phyloP scores from a whole-genome alignment of 192 early-diverging fungal species.

The Tieghemiomyces parasiticus region DNA sequence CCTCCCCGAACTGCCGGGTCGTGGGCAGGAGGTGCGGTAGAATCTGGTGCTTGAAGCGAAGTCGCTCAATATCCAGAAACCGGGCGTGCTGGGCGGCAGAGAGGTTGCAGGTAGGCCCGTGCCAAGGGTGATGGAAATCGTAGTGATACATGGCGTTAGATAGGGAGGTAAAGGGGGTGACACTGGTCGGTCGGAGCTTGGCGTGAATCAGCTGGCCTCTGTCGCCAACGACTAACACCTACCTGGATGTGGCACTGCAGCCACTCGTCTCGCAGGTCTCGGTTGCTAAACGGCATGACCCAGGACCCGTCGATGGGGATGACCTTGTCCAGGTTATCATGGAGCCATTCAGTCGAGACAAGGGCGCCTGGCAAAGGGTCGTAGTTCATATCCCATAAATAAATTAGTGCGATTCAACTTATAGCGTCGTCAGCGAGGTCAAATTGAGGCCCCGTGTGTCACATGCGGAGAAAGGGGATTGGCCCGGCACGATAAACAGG shows the following conservation, averaged over 20 bases:
- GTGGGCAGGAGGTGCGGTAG: constrained; percentile 90
- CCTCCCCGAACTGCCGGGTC: constrained; percentile 47
- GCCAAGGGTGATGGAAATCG: too few species aligned
- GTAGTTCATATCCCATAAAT: too few species aligned
- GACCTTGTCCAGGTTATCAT: constrained; percentile 37
- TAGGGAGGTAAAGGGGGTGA: too few species aligned
- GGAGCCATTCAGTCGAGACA: constrained; percentile 44
- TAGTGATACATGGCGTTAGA: too few species aligned
- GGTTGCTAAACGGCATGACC: constrained; percentile 66
- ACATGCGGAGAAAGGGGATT: too few species aligned
- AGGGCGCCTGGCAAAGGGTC: constrained; percentile 10
- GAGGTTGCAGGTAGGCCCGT: too few species aligned
- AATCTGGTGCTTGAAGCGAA: constrained; percentile 44
- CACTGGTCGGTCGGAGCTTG: too few species aligned
- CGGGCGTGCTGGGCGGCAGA: constrained; percentile 34
- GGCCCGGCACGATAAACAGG: too few species aligned
- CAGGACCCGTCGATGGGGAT: constrained; percentile 83
- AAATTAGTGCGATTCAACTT: too few species aligned
- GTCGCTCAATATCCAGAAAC: constrained; percentile 80
- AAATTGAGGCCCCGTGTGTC: too few species aligned
- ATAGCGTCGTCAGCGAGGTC: not conserved
- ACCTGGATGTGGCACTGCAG: constrained; percentile 32
- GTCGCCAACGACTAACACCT: not conserved
- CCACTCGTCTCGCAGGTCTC: constrained; percentile 58
- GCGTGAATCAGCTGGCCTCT: too few species aligned